These are phyloP conservation scores for Coemansia sp. DNA, from an alignment of 192 early-diverging fungal species.

Conservation along the genomic window DNA sequence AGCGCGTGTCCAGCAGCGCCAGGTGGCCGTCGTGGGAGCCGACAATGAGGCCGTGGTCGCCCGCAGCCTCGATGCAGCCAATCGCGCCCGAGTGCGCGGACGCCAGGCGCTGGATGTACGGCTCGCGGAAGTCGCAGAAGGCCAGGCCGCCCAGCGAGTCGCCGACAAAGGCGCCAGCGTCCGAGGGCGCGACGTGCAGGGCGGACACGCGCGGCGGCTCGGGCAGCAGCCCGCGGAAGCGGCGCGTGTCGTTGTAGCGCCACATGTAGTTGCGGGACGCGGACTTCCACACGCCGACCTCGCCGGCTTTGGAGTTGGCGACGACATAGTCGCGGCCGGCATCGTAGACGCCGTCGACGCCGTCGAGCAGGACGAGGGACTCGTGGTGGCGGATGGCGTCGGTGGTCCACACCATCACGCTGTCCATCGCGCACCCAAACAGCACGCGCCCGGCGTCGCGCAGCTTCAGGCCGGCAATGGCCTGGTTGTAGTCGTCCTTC, in stretches of 20 bases:
- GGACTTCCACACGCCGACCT: constrained; percentile 44
- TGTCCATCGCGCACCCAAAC: constrained; percentile 29
- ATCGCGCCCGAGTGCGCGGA: constrained; percentile 5
- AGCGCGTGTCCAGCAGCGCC: constrained; percentile 27
- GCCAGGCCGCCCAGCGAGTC: constrained; percentile 19
- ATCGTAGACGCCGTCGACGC: constrained; percentile 38
- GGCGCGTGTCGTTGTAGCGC: constrained; percentile 48
- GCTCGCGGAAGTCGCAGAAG: constrained; percentile 34
- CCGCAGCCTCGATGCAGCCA: constrained; percentile 17
- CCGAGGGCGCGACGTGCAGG: constrained; percentile 18
- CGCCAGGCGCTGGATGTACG: constrained; percentile 14
- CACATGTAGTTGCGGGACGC: constrained; percentile 39
- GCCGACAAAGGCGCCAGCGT: constrained; percentile 23
- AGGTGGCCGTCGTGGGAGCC: constrained; percentile 26
- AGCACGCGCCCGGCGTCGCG: constrained; percentile 31
- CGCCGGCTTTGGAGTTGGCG: constrained; percentile 27
- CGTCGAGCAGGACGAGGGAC: constrained; percentile 30
- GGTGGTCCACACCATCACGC: constrained; percentile 26
- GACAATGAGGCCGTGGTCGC: constrained; percentile 11
- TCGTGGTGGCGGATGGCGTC: constrained; percentile 21
- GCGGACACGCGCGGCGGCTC: constrained; percentile 12
- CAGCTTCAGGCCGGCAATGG: constrained; percentile 25
- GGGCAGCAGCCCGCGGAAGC: neutral
- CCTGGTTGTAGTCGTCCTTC: constrained; percentile 14
- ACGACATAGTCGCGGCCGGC: constrained; percentile 42